phyloP scores from a whole-genome alignment of 768 basidiomycete genomes.

The Auriscalpium orientale region DNA sequence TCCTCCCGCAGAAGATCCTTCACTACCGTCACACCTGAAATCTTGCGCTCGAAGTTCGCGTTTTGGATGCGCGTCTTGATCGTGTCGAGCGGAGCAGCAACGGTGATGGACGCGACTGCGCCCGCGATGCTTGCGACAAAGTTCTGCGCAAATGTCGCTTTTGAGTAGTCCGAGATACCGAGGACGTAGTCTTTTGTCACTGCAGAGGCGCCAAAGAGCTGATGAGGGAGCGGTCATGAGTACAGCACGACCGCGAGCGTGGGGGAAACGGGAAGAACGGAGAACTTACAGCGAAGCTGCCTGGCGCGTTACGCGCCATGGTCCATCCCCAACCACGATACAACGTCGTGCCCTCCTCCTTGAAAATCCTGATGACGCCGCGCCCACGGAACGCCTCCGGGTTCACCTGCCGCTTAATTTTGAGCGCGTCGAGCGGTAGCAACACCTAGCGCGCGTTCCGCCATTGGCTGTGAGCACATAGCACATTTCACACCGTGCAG shows the following conservation, averaged over 20 bases:
- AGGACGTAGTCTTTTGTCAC: conserved; percentile 91
- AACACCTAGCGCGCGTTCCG: conserved; percentile 48
- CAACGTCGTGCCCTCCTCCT: conserved; percentile 85
- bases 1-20: conserved; percentile 84
- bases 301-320: conserved; percentile 94
- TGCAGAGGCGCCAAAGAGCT: conserved; percentile 98
- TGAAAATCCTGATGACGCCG: conserved; percentile 80
- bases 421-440: conserved; percentile 93
- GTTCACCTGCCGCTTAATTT: conserved; percentile 98
- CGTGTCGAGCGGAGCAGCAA: conserved; percentile 92
- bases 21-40: conserved; percentile 71
- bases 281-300: conserved; percentile 78
- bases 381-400: conserved; percentile 97
- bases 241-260: neutral
- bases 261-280: neutral
- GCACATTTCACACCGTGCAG: too few species aligned
- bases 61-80: conserved; percentile 99
- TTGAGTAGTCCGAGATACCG: conserved; percentile 80
- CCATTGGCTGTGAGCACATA: too few species aligned
- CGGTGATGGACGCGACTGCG: conserved; percentile 90
- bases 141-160: conserved; percentile 97
- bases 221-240: neutral
- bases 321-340: conserved; percentile 99
- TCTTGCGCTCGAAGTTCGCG: conserved; percentile 89
- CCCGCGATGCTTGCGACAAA: conserved; percentile 93